Conservation (phyloP, 768 basidiomycete genomes). For the Daedaleopsis sinensis region DNA sequence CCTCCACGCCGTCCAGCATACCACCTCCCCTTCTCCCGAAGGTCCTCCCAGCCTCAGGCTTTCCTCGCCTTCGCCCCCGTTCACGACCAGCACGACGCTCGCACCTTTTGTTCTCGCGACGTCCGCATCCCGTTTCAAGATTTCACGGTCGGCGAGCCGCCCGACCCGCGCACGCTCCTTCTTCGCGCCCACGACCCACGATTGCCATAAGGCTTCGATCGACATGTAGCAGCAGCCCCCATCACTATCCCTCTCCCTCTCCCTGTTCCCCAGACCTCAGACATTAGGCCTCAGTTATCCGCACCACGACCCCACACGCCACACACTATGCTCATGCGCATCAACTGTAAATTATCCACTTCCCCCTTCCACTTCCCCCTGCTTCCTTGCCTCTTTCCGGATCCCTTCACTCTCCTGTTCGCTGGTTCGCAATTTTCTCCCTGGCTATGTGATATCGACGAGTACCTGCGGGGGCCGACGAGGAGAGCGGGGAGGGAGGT, state of each 20-base stretch:
- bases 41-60: background rate
- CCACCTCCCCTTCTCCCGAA: too few relatives aligned
- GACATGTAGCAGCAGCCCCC: slow-evolving; percentile 2
- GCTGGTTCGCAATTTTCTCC: background rate
- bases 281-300: too few relatives aligned
- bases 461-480: background rate
- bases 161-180: slow-evolving; percentile 11
- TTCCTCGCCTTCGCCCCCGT: background rate
- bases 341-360: slow-evolving; percentile 15
- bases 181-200: background rate
- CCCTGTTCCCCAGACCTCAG: background rate
- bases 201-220: background rate
- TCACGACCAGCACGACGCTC: background rate
- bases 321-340: background rate
- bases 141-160: background rate
- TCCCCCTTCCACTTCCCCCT: background rate
- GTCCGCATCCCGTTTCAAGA: background rate
- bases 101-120: slow-evolving; percentile 12
- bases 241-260: background rate
- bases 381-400: background rate
- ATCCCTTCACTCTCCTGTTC: background rate
- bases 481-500: background rate
- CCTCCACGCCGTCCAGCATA: too few relatives aligned
- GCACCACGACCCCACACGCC: background rate
- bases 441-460: background rate